Evolutionary conservation across 2,329 filamentous ascomycete genomes (phyloP), one percentile per base, ranked within the genome.

Genomic region (Ophioceras dolichostomum): DNA sequence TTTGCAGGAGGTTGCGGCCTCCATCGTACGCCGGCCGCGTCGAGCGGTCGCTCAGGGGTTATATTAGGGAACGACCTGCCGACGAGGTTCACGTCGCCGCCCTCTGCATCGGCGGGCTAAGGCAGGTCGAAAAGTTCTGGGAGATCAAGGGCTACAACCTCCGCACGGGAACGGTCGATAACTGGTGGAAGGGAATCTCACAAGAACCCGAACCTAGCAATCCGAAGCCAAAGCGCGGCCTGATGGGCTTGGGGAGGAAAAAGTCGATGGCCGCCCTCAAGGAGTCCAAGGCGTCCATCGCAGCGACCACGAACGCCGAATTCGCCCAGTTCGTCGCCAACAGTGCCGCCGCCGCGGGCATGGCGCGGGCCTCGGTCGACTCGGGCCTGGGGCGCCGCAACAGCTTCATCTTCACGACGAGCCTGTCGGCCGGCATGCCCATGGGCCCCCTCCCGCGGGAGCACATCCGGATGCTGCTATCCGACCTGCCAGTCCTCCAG

Each of bases 81-180:
- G 75, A 79, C 39, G 73, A 79, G 32, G 62, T 79, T 1, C 76
- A 79, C 44, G 67, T 69, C 9, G 69, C 76, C 3, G 69, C 77
- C 10, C 49, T 80, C 9, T 71, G 68, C 31, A 58, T 79, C 10
- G 76, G 76, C 24, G 76, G 76, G 2, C 56, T 80, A 39, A 65
- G 75, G 8, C 72, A 79, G 48, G 73, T 78, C 2, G 71, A 79
- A 46, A 62, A 68, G 32, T 65, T 80, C 26, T 80, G 76, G 76
- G 73, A 79, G 48, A 73, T 76, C 28, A 77, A 77, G 47, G 73
- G 75, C 2, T 80, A 80, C 53, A 79, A 76, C 48, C 62, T 61
- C 36, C 63, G 76, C 22, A 64, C 74, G 39, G 62, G 62, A 16
- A 68, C 70, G 2, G 75, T 80, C 13, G 76, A 80, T 47, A 57